Base-by-base conservation (phyloP, 257 asterid species). In the Pogostemon cablin region DNA sequence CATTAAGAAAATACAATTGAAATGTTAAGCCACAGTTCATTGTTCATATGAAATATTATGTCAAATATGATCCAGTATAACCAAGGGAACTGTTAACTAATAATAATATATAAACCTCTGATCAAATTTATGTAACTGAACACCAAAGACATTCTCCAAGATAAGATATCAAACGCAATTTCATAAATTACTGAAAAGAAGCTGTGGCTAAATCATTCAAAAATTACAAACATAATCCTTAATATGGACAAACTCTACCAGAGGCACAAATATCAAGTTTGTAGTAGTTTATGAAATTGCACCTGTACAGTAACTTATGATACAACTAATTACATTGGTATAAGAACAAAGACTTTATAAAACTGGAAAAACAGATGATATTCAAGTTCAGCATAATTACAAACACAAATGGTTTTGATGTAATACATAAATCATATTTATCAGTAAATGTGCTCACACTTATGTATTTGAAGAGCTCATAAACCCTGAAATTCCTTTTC, bases 71-170 rank as follows among this genome's bases (percentile, higher is more conserved):
- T 34, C 12, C 6, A 49, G 34, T 43, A 44, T 42, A 20, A 54
- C 59, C 62, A 69, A 52, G 25, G 62, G 20, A 3, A 47, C 47
- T 12, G 12, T 43, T 65, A 54, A 6, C 44, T 46, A 41, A 40
- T 17, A n/a, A 37, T 7, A 49, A 54, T 46, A 34, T 12, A 25
- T 17, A 55, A 32, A 17, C 44, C 37, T 64, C 12, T 3, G 64
- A 43, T 20, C 62, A 55, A 57, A 56, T 35, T 2, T 55, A 38
- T 34, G 65, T 55, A 75, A 75, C 59, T 46, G 47, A 48, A 35
- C 67, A 64, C 53, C 54, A 57, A 68, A 63, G 34, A 62, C 40
- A 15, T 43, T 37, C 25, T 41, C 64, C 62, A 56, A 57, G 65
- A 20, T 40, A 53, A 58, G 48, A 35, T 41, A 62, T 61, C 47